These are phyloP conservation scores for Pichia sp. DNA, from an alignment of 1,139 yeast genomes.

Conservation along the genomic window DNA sequence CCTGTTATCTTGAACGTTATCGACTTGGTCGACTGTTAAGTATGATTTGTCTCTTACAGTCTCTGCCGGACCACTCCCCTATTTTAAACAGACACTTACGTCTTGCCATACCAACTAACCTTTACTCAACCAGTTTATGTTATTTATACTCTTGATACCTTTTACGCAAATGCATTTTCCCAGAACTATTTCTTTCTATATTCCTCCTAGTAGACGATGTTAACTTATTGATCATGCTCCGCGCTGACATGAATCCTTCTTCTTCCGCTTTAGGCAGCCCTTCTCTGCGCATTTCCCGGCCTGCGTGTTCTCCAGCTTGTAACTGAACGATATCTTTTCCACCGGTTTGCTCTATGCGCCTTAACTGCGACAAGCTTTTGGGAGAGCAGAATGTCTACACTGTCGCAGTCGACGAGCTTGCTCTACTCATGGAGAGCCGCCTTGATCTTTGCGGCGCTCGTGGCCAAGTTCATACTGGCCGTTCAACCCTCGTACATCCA, in stretches of 20 bases:
- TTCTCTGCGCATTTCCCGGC: too few species aligned
- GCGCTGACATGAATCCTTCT: too few species aligned
- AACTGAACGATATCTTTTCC: too few species aligned
- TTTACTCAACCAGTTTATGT: not conserved
- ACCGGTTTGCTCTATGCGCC: too few species aligned
- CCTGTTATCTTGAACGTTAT: conserved; percentile 60
- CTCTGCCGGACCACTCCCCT: not conserved
- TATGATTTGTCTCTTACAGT: not conserved
- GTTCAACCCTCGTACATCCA: conserved; percentile 82
- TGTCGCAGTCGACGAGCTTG: not conserved
- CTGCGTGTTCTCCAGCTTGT: too few species aligned
- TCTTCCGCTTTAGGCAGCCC: too few species aligned
- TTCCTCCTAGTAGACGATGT: not conserved
- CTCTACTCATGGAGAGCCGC: conserved; percentile 32
- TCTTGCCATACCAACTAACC: conserved; percentile 1
- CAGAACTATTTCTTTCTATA: not conserved
- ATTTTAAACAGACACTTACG: not conserved
- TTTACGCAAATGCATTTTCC: not conserved
- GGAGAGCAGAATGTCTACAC: not conserved
- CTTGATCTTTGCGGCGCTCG: conserved; percentile 38
- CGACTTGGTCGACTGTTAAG: conserved; percentile 58
- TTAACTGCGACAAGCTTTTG: not conserved
- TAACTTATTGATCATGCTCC: too few species aligned
- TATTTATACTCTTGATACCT: conserved; percentile 1
- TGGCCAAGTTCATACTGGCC: conserved; percentile 44